Conservation (phyloP, 1,284 basidiomycete genomes). For the Coriolopsis trogii region DNA sequence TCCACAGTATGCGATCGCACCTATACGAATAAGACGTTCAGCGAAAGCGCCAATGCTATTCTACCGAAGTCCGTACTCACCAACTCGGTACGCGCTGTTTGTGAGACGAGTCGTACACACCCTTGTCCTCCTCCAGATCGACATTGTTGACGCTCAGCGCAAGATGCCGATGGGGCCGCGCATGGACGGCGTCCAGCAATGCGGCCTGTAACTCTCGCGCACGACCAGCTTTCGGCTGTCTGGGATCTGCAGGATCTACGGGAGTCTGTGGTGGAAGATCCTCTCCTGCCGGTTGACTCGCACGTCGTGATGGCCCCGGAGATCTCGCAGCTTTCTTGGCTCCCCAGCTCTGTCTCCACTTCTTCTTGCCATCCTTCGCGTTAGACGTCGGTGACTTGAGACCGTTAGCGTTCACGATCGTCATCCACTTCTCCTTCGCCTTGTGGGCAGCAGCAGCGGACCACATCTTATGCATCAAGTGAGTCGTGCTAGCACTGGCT, state of each 20-base stretch:
- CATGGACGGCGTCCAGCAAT: conserved; percentile 16
- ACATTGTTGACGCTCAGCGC: conserved; percentile 39
- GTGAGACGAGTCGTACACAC: conserved; percentile 76
- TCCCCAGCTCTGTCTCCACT: conserved; percentile 21
- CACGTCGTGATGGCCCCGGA: conserved; percentile 9
- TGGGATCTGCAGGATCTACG: conserved; percentile 17
- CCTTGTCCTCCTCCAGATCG: conserved; percentile 48
- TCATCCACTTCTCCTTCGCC: conserved; percentile 60
- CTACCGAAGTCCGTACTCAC: conserved; percentile 40
- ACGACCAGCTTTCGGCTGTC: conserved; percentile 14
- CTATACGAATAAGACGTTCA: conserved; percentile 36
- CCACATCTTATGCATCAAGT: conserved; percentile 41
- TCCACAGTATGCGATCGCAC: conserved; percentile 83
- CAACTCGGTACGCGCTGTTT: conserved; percentile 85
- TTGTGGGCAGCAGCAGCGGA: conserved; percentile 52
- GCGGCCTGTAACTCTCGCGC: conserved; percentile 20
- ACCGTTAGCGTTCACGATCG: conserved; percentile 8
- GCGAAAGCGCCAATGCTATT: background rate
- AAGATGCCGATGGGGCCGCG: conserved; percentile 20
- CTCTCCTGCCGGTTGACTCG: conserved; percentile 5
- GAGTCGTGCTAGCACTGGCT: conserved; percentile 26
- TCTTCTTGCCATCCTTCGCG: conserved; percentile 4
- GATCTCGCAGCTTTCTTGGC: conserved; percentile 16
- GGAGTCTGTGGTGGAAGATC: conserved; percentile 1
- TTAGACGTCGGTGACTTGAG: conserved; percentile 4